These are phyloP conservation scores for Triticum turgidum DNA, from an alignment of 176 grass and related monocot genomes.

Conservation along the genomic window DNA sequence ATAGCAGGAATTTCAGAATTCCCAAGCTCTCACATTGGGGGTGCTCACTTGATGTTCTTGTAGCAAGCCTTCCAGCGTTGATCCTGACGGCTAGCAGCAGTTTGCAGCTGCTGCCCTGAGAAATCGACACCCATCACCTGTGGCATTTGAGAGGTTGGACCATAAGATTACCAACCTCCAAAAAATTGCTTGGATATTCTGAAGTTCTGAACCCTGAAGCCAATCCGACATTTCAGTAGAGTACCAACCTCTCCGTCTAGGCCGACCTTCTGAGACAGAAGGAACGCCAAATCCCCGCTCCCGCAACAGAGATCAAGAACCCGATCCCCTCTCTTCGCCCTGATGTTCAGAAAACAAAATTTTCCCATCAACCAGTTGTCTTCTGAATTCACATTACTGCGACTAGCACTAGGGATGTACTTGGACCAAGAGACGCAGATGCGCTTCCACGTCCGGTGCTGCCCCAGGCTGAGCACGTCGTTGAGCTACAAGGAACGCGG, in stretches of 20 bases:
- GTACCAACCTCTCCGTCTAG: constrained; percentile 70
- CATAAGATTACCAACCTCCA: not conserved
- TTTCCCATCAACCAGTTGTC: not conserved
- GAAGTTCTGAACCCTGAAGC: not conserved
- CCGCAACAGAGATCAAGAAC: constrained; percentile 97
- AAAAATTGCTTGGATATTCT: not conserved
- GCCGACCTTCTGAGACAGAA: constrained; percentile 80
- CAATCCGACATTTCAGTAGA: not conserved
- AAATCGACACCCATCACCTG: constrained; percentile 89
- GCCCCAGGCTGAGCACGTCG: constrained; percentile 78
- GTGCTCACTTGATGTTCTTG: constrained; percentile 87
- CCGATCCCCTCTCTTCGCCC: constrained; percentile 70
- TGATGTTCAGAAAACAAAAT: constrained; percentile 6
- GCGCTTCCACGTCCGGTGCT: constrained; percentile 87
- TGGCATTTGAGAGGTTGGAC: not conserved
- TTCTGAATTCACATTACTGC: not conserved
- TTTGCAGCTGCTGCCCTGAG: constrained; percentile 57
- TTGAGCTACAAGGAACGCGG: constrained; percentile 61
- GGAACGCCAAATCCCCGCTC: constrained; percentile 82
- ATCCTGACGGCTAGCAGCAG: constrained; percentile 58
- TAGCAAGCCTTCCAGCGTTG: constrained; percentile 84
- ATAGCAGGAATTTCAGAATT: not conserved
- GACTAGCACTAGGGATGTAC: constrained; percentile 24
- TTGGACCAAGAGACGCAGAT: constrained; percentile 88
- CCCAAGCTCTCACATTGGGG: constrained; percentile 39